Evolutionary conservation across 768 basidiomycete genomes (phyloP), one percentile per base, ranked within the genome.

Genomic region (Pholiota conissans): DNA sequence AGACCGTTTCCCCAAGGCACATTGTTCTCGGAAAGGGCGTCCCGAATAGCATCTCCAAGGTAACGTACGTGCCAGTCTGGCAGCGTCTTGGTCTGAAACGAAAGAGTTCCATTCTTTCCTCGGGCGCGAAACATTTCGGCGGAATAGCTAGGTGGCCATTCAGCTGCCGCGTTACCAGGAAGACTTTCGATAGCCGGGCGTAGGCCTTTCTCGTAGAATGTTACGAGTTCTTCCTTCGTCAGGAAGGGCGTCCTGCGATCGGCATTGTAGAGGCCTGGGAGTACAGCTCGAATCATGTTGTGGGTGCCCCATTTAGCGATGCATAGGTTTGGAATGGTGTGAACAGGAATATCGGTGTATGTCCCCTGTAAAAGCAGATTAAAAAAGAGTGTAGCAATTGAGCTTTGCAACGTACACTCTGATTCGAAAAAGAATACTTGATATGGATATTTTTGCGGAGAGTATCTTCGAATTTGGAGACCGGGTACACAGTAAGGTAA

Each of bases 251-350:
- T 45, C 1, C 56, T 34, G 5, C 40, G 47, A 2, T 60, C 57
- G 1, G 30, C 26, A 22, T 32, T 22, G 34, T 59, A 65, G 0
- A 70, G 62, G 0, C 7, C 20, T 0, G 69, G 71, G 49, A 71
- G 65, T 14, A 69, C 63, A 14, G 67, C 42, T 30, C 66, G 53
- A 1, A 71, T 46, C n/a, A 57, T 35, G 39, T 64, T 56, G 8
- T 61, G 58, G 6, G 46, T 13, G 0, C 57, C 64, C 49, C 65
- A 71, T 6, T 28, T 56, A 0, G 58, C 67, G 26, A 68, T 48
- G 26, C 61, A 51, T 14, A 69, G 55, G 49, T 71, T 71, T 0
- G 67, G 68, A 1, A 71, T 65, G 1, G 49, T 30, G 34, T 71
- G 65, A 1, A 63, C 14, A 3, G 39, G 52, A 4, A 53, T 22